Evolutionary conservation across 805 yeast genomes (phyloP).

Genomic region (Candida silvatica): DNA sequence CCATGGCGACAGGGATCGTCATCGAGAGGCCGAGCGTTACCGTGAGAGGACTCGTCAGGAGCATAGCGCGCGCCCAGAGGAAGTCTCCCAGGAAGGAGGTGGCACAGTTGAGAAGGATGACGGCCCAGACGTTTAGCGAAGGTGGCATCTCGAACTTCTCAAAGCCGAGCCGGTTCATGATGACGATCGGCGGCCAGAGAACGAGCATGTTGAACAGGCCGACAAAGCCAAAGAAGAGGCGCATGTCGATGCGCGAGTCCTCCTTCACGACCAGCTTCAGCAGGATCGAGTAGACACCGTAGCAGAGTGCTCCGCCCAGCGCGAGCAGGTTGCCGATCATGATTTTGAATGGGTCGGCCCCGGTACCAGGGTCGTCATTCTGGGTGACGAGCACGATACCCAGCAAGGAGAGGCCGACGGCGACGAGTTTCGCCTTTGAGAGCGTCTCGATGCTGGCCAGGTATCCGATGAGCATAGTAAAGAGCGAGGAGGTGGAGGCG

Average conservation of each 20-base stretch:
- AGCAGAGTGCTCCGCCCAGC: slow-evolving; percentile 75
- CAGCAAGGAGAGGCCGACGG: slow-evolving; percentile 59
- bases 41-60: slow-evolving; percentile 86
- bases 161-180: slow-evolving; percentile 53
- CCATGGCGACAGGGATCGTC: slow-evolving; percentile 91
- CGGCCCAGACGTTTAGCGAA: slow-evolving; percentile 35
- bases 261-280: slow-evolving; percentile 64
- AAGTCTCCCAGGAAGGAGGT: slow-evolving; percentile 84
- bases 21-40: slow-evolving; percentile 92
- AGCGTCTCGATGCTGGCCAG: slow-evolving; percentile 63
- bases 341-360: slow-evolving; percentile 4
- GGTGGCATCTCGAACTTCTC: slow-evolving; percentile 73
- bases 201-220: slow-evolving; percentile 71
- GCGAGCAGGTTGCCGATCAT: slow-evolving; percentile 76
- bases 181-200: slow-evolving; percentile 74
- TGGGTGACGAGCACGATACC: slow-evolving; percentile 80
- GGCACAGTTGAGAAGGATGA: slow-evolving; percentile 57
- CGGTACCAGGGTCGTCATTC: slow-evolving; percentile 36
- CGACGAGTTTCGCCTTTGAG: slow-evolving; percentile 54
- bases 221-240: slow-evolving; percentile 88
- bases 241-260: slow-evolving; percentile 75
- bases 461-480: slow-evolving; percentile 79
- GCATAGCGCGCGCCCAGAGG: slow-evolving; percentile 94
- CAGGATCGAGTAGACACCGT: slow-evolving; percentile 85
- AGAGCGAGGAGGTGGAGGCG: slow-evolving; percentile 87